Evolutionary conservation across 2,329 filamentous ascomycete species (phyloP), one percentile per base, ranked within the genome.

Genomic region (Aspergillus latus): DNA sequence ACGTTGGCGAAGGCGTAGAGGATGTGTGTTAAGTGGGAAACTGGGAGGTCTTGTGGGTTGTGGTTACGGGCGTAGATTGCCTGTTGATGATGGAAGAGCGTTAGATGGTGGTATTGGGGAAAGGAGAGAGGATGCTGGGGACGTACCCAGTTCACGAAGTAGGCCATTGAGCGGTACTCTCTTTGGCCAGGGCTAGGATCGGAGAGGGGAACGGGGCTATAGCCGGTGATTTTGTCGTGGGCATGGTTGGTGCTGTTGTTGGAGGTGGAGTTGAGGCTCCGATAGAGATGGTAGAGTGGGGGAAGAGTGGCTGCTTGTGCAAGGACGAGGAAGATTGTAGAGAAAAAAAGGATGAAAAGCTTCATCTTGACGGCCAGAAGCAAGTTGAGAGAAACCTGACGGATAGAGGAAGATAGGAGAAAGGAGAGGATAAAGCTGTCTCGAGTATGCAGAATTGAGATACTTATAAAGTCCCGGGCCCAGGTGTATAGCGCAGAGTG

Each of bases 1-100:
- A 96, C 84, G 70, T 97, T 95, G 68, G 90, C 93, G 75, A 97
- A 97, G 13, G 92, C 82, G 66, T 97, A 97, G 13, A 97, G 84
- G 4, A 97, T 76, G 68, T 97, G 93, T 0, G 92, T 97, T 42
- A 97, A 83, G 54, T 90, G 88, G 53, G 92, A 84, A 2, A 82
- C 85, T 0, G 90, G 89, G 5, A 97, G 82, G 69, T 96, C 86
- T 68, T 95, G 88, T 0, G 92, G 92, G n/a, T 86, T 83, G 70
- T 94, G 88, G 66, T 93, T 88, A 54, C 92, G 86, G 39, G 80
- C 90, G 73, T 97, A 97, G 64, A 96, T 93, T 61, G 89, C 90
- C 90, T 80, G 37, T 10, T 44, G 21, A 21, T 3, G 34, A 30
- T 61, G 13, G 58, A 44, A 47, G 21, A 44, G 5, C 43, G 21